These are phyloP conservation scores for Rutstroemia sp. DNA, from an alignment of 2,329 filamentous ascomycete genomes.

Conservation along the genomic window DNA sequence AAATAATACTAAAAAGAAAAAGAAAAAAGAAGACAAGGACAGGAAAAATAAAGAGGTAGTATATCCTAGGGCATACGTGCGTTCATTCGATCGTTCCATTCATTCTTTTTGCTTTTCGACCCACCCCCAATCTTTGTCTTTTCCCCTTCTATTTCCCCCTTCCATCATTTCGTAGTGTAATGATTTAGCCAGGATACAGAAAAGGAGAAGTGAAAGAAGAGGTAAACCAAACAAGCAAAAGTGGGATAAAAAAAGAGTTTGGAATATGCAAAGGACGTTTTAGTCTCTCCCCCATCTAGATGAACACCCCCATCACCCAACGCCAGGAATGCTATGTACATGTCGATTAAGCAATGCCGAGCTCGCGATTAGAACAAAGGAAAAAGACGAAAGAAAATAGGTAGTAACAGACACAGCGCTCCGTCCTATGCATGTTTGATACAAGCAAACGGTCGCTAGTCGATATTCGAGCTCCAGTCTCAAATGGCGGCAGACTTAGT, in stretches of 20 bases:
- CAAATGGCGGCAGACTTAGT: not conserved
- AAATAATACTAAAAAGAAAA: not conserved
- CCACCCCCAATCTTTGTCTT: not conserved
- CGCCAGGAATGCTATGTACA: constrained; percentile 11
- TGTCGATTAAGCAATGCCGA: not conserved
- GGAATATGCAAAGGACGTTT: not conserved
- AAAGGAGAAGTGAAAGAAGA: not conserved
- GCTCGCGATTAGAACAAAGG: not conserved
- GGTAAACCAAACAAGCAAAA: not conserved
- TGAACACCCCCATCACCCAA: not conserved
- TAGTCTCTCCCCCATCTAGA: not conserved
- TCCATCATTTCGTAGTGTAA: not conserved
- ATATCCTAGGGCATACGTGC: not conserved
- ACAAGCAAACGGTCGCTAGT: too few relatives aligned
- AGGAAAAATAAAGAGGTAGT: not conserved
- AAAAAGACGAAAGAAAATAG: not conserved
- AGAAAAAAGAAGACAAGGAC: not conserved
- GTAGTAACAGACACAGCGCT: not conserved
- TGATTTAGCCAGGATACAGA: not conserved
- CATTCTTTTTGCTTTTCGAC: not conserved
- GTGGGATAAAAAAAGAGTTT: not conserved
- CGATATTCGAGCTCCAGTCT: too few relatives aligned
- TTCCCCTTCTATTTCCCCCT: not conserved
- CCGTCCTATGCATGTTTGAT: not conserved
- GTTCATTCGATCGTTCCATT: not conserved